phyloP scores from a whole-genome alignment of 163 green algal species.

The Prototheca cutis region DNA sequence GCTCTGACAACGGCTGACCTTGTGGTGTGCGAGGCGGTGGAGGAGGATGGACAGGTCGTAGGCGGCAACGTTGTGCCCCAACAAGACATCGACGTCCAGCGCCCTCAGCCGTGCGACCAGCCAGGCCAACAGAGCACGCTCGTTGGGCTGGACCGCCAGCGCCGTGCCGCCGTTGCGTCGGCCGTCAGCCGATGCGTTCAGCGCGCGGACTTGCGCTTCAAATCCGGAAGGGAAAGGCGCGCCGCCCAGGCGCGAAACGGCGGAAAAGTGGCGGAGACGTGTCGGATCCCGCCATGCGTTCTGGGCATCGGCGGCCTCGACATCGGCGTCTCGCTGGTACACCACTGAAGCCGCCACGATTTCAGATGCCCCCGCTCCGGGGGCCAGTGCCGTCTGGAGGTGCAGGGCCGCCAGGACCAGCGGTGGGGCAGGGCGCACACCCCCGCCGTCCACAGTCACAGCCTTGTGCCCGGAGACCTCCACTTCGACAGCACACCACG shows the following conservation, averaged over 20 bases:
- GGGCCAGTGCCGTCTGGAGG: conserved; percentile 75
- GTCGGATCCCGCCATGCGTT: conserved; percentile 53
- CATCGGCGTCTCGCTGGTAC: conserved; percentile 35
- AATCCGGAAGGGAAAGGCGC: conserved; percentile 64
- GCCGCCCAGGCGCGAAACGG: conserved; percentile 72
- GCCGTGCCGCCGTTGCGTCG: conserved; percentile 58
- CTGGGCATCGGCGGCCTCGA: conserved; percentile 44
- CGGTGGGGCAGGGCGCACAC: conserved; percentile 34
- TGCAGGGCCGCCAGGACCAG: conserved; percentile 79
- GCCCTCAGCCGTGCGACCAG: conserved; percentile 69
- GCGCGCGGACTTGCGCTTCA: conserved; percentile 46
- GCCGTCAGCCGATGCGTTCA: conserved; percentile 53
- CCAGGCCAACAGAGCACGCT: conserved; percentile 79
- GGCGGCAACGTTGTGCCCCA: conserved; percentile 90
- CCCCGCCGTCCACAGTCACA: conserved; percentile 20
- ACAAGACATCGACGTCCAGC: conserved; percentile 86
- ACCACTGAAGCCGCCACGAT: conserved; percentile 45
- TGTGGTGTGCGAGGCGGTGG: conserved; percentile 79
- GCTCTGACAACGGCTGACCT: conserved; percentile 44
- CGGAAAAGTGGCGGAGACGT: conserved; percentile 70
- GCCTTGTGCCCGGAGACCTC: conserved; percentile 56
- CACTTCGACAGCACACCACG: conserved; percentile 86
- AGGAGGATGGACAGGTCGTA: conserved; percentile 93
- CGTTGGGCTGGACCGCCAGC: conserved; percentile 46
- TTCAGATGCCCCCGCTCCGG: conserved; percentile 47